phyloP scores from a whole-genome alignment of 2,329 filamentous ascomycete genomes.

The Xylariaceae sp. region DNA sequence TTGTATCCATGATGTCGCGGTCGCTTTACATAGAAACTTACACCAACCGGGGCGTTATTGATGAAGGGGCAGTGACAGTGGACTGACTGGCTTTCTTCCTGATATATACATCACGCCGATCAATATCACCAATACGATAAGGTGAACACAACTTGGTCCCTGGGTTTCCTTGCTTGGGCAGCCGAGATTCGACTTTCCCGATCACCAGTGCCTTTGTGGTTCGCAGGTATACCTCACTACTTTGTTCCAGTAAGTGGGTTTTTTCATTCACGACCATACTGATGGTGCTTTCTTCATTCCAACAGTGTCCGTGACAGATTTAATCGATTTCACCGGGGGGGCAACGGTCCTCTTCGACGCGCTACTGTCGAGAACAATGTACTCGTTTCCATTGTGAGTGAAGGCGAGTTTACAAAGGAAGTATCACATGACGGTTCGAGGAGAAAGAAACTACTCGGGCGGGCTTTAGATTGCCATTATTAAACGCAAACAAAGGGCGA shows the following conservation, averaged over 20 bases:
- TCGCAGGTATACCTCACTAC: neutral
- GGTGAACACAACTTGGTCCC: neutral
- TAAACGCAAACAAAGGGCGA: constrained; percentile 8
- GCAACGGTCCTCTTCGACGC: neutral
- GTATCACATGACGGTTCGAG: neutral
- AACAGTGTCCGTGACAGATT: neutral
- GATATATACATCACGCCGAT: constrained; percentile 25
- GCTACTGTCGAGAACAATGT: constrained; percentile 18
- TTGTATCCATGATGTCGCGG: constrained; percentile 25
- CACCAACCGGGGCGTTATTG: constrained; percentile 18
- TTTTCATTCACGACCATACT: neutral
- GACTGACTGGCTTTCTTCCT: constrained; percentile 23
- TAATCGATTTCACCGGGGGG: neutral
- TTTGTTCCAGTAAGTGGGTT: constrained; percentile 10
- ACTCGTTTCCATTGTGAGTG: constrained; percentile 13
- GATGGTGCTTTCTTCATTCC: neutral
- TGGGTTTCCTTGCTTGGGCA: constrained; percentile 1
- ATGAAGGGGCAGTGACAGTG: constrained; percentile 22
- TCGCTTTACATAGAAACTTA: constrained; percentile 27
- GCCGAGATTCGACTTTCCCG: constrained; percentile 6
- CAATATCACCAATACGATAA: constrained; percentile 6
- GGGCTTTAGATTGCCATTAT: neutral
- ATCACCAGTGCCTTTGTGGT: constrained; percentile 1
- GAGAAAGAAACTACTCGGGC: constrained; percentile 11
- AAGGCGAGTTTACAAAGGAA: neutral